Conservation (phyloP, 768 basidiomycete genomes). For the Amanita polypyramis region DNA sequence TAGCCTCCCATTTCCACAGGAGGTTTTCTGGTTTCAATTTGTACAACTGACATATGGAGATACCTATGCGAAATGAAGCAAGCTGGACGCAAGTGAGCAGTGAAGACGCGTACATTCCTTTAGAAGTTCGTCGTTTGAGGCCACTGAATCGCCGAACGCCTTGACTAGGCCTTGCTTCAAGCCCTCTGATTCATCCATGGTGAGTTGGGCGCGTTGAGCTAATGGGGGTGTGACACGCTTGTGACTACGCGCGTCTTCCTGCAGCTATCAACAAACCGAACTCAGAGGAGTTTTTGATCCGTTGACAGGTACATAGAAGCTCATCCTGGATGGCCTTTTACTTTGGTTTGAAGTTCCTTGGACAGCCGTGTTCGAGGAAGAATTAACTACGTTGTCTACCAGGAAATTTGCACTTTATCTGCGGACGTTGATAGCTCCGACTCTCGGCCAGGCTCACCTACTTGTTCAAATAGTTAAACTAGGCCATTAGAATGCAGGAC, state of each 20-base stretch:
- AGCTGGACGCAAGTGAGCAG: neutral
- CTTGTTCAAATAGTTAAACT: too few species aligned
- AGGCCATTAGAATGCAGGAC: too few species aligned
- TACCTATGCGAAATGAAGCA: constrained; percentile 31
- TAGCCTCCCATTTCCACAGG: constrained; percentile 62
- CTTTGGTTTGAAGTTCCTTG: too few species aligned
- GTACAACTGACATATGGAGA: constrained; percentile 54
- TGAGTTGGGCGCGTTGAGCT: too few species aligned
- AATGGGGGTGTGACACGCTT: neutral
- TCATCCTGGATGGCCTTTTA: too few species aligned
- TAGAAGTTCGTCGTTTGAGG: constrained; percentile 31
- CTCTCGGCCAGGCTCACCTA: too few species aligned
- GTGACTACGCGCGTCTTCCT: neutral
- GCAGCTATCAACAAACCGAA: neutral
- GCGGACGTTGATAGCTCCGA: too few species aligned
- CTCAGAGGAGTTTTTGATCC: too few species aligned
- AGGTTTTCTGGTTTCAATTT: constrained; percentile 41
- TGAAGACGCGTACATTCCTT: constrained; percentile 36
- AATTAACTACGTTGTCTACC: too few species aligned
- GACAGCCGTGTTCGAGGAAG: too few species aligned
- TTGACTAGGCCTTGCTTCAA: constrained; percentile 17
- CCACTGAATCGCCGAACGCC: constrained; percentile 17
- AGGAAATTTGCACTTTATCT: too few species aligned
- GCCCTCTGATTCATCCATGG: neutral
- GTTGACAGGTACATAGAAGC: neutral